These are phyloP conservation scores for Thermothielavioides terrestris DNA, from an alignment of 495 filamentous ascomycete species.

Conservation along the genomic window DNA sequence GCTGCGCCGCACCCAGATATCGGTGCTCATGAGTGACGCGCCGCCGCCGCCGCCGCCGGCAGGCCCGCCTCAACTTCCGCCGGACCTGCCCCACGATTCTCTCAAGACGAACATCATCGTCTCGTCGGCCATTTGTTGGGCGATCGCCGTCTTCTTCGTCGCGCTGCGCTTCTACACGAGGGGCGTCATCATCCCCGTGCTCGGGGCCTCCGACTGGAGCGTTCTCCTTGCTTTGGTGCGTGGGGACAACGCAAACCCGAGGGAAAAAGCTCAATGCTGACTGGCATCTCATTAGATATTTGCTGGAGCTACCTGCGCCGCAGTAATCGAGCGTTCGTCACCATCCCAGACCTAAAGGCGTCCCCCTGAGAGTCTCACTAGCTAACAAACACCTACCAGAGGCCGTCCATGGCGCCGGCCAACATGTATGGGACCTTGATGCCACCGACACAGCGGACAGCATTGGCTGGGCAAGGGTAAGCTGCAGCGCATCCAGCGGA, in stretches of 20 bases:
- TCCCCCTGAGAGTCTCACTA: background rate
- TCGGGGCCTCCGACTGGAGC: slow-evolving; percentile 24
- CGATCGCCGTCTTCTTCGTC: slow-evolving; percentile 23
- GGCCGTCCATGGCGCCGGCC: slow-evolving; percentile 19
- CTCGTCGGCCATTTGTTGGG: slow-evolving; percentile 15
- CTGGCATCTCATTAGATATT: slow-evolving; percentile 15
- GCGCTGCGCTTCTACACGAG: slow-evolving; percentile 25
- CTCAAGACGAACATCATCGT: slow-evolving; percentile 18
- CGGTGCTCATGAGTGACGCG: background rate
- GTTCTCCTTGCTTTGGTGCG: slow-evolving; percentile 22
- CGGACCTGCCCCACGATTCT: slow-evolving; percentile 20
- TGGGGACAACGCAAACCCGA: background rate
- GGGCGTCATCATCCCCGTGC: slow-evolving; percentile 15
- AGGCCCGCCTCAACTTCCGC: background rate
- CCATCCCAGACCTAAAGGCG: background rate
- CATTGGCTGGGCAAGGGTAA: slow-evolving; percentile 22
- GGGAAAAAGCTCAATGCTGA: background rate
- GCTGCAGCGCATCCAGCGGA: too few relatives aligned
- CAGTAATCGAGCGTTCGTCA: slow-evolving; percentile 20
- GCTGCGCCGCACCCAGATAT: background rate
- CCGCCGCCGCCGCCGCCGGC: slow-evolving; percentile 1
- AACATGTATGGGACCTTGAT: slow-evolving; percentile 25
- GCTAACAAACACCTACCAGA: slow-evolving; percentile 9
- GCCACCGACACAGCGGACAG: slow-evolving; percentile 10
- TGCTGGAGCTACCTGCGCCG: slow-evolving; percentile 15